Evolutionary conservation across 2,329 filamentous ascomycete species (phyloP).

Genomic region (Botrytis tulipae): DNA sequence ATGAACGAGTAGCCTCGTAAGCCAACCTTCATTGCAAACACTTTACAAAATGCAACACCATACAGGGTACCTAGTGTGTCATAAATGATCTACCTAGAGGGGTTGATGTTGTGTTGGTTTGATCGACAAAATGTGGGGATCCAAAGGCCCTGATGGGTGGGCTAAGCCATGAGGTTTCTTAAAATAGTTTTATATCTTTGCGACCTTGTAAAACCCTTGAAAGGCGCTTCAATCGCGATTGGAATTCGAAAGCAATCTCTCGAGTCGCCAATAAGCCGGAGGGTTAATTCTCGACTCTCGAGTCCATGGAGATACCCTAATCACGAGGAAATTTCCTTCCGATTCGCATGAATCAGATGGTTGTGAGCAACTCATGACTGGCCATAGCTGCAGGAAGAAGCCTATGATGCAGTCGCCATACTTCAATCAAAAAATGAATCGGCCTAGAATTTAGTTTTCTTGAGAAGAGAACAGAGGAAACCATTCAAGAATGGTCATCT

Average conservation of each 20-base stretch:
- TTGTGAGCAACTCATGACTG: not conserved
- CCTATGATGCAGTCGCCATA: not conserved
- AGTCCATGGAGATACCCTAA: not conserved
- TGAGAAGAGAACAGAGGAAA: not conserved
- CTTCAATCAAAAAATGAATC: not conserved
- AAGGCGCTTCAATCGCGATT: not conserved
- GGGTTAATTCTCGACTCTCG: not conserved
- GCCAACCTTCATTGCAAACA: not conserved
- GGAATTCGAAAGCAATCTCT: not conserved
- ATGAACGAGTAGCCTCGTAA: not conserved
- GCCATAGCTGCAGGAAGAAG: not conserved
- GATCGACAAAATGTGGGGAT: conserved; percentile 14
- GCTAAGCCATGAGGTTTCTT: conserved; percentile 5
- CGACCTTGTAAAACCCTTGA: not conserved
- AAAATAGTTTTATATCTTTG: conserved; percentile 9
- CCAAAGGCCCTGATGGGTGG: not conserved
- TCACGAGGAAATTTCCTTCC: no score
- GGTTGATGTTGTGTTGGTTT: not conserved
- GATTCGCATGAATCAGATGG: not conserved
- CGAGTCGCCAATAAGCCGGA: not conserved
- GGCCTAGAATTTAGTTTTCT: not conserved
- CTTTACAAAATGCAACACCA: not conserved
- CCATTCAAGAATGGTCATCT: not conserved
- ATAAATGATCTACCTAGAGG: conserved; percentile 1
- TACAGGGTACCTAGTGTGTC: conserved; percentile 4